phyloP scores from a whole-genome alignment of 257 asterid species.

The Vinca minor region DNA sequence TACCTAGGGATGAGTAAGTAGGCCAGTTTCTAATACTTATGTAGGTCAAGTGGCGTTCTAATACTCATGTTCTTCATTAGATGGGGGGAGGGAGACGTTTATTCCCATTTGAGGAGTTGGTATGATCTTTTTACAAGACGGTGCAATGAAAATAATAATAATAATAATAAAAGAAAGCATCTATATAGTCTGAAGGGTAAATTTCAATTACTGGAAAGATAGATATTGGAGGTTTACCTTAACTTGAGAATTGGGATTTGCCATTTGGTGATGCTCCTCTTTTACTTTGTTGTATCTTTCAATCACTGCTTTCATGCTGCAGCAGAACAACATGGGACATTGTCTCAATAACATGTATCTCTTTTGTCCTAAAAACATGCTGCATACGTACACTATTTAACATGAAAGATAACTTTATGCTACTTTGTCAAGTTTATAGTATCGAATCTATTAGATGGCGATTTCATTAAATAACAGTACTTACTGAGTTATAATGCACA shows the following conservation, averaged over 20 bases:
- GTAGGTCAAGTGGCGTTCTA: too few relatives aligned
- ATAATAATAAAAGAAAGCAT: too few relatives aligned
- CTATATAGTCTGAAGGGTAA: not conserved
- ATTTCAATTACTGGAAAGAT: constrained; percentile 5
- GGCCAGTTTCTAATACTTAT: too few relatives aligned
- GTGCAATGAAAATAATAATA: too few relatives aligned
- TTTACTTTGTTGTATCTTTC: constrained; percentile 55
- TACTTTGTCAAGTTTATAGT: not conserved
- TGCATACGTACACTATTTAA: not conserved
- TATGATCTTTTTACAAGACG: too few relatives aligned
- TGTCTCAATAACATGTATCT: not conserved
- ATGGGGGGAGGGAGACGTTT: too few relatives aligned
- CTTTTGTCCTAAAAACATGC: not conserved
- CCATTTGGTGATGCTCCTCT: constrained; percentile 45
- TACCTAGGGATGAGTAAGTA: not conserved
- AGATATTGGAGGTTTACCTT: constrained; percentile 36
- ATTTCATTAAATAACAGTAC: not conserved
- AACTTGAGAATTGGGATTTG: constrained; percentile 60
- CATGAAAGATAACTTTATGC: not conserved
- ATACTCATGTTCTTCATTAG: too few relatives aligned
- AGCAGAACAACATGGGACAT: constrained; percentile 8
- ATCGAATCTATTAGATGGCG: too few relatives aligned
- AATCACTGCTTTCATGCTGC: constrained; percentile 62
- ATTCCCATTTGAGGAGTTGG: too few relatives aligned
- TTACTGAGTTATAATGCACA: too few relatives aligned